Evolutionary conservation across 2,329 filamentous ascomycete genomes (phyloP).

Genomic region (Fonsecaea nubica): DNA sequence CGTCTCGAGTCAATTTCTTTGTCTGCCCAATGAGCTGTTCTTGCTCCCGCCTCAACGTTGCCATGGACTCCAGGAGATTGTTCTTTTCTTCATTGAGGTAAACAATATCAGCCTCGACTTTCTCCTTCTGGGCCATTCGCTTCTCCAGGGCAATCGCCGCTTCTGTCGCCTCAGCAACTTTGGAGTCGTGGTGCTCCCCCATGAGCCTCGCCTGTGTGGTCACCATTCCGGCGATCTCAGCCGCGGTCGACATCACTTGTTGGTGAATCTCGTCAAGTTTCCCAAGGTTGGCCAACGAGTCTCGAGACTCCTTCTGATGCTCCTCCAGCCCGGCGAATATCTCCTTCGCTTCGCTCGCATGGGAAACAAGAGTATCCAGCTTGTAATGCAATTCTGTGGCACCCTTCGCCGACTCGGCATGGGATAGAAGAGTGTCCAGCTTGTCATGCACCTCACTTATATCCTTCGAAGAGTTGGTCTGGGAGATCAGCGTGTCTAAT

Average conservation of each 20-base stretch:
- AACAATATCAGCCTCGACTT: conserved; percentile 61
- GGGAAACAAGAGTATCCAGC: conserved; percentile 55
- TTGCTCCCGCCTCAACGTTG: conserved; percentile 53
- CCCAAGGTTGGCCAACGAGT: conserved; percentile 76
- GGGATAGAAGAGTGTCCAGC: conserved; percentile 55
- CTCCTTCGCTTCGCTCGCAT: conserved; percentile 42
- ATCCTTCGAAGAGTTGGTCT: conserved; percentile 40
- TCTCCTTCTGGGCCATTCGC: conserved; percentile 69
- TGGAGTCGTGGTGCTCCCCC: conserved; percentile 76
- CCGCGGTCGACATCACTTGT: conserved; percentile 82
- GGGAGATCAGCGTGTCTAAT: conserved; percentile 55
- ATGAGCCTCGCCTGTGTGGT: conserved; percentile 76
- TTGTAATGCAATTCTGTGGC: conserved; percentile 68
- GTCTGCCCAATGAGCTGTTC: conserved; percentile 80
- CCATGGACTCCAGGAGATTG: conserved; percentile 64
- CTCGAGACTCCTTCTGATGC: conserved; percentile 69
- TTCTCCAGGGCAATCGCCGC: conserved; percentile 81
- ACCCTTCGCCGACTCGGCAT: conserved; percentile 40
- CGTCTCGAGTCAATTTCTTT: conserved; percentile 78
- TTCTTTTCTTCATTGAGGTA: conserved; percentile 66
- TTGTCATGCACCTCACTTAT: conserved; percentile 68
- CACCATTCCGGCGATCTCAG: conserved; percentile 83
- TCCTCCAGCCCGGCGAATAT: conserved; percentile 63
- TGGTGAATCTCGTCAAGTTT: conserved; percentile 88
- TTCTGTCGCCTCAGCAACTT: conserved; percentile 79